Conservation (phyloP, 2,329 filamentous ascomycete genomes). For the Hypoxylon sp. region DNA sequence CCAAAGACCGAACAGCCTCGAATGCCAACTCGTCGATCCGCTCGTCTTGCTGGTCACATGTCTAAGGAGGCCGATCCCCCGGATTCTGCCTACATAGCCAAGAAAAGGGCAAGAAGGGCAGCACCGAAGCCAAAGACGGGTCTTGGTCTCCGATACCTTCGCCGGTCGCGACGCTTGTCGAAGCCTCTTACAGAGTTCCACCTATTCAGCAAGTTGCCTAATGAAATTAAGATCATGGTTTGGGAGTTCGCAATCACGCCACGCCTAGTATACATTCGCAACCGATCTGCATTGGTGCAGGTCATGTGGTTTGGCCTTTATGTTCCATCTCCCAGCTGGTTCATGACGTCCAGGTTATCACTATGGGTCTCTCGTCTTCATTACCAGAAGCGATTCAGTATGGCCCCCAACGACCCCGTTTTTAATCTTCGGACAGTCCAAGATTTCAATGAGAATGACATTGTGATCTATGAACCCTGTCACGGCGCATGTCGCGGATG, state of each 20-base stretch:
- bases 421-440: conserved; percentile 28
- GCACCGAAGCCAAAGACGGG: neutral
- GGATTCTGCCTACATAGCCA: neutral
- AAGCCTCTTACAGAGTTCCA: conserved; percentile 52
- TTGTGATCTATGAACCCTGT: conserved; percentile 54
- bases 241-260: conserved; percentile 52
- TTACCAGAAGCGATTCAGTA: conserved; percentile 49
- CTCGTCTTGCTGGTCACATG: conserved; percentile 17
- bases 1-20: conserved; percentile 29
- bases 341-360: conserved; percentile 46
- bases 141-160: conserved; percentile 18
- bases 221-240: conserved; percentile 52
- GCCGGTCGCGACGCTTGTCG: conserved; percentile 50
- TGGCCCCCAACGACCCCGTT: neutral
- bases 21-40: conserved; percentile 23
- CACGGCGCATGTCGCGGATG: conserved; percentile 50
- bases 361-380: conserved; percentile 41
- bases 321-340: conserved; percentile 50
- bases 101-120: conserved; percentile 12
- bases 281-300: conserved; percentile 42
- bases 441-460: conserved; percentile 47
- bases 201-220: conserved; percentile 48
- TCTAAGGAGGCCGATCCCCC: neutral
- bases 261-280: conserved; percentile 52
- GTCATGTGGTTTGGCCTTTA: conserved; percentile 41